Base-by-base conservation (phyloP, 2,329 filamentous ascomycete species). In the Colletotrichum agaves region DNA sequence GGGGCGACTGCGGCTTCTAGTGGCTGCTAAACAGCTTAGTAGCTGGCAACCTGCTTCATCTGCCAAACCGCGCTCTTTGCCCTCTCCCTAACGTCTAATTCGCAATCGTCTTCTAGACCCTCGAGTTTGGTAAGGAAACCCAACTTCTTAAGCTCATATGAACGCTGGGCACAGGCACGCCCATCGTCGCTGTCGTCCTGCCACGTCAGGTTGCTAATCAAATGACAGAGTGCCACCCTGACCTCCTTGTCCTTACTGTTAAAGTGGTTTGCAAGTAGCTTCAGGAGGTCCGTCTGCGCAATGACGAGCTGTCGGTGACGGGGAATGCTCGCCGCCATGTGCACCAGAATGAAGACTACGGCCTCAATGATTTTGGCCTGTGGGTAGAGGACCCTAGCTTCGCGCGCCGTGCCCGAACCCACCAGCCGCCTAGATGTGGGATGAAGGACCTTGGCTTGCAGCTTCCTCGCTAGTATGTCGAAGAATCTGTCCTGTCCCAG, bases 181-280 rank as follows among this genome's bases (percentile, higher is more conserved):
- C 84, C 81, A 72, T 97, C 94, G 33, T 79, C 84, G 6, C 87
- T 84, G 73, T 95, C 91, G 69, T 98, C 94, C 69, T 90, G 85
- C 84, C 91, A 97, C 0, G 93, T 92, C 47, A 99, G 85, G 76
- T 98, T 98, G 76, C 90, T 92, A 49, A 97, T 85, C 47, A 97
- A 84, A 86, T 94, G 95, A 71, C 93, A 93, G 72, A 96, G 88
- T 50, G 91, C 90, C 19, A 90, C 85, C 5, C 95, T 90, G 6
- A 99, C 90, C 46, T 91, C 88, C 50, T 87, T 86, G 75, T 92
- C 88, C 47, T 88, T 86, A 78, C 93, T 93, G 50, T 83, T 87
- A 73, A 96, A 92, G 63, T 97, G 90, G 15, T 88, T 87, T 8
- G 91, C 86, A 52, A 97, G 83, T 53, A 91, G 86, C 73, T 87